Evolutionary conservation across 192 early-diverging fungal genomes (phyloP).

Genomic region (Rhizophagus clarus): DNA sequence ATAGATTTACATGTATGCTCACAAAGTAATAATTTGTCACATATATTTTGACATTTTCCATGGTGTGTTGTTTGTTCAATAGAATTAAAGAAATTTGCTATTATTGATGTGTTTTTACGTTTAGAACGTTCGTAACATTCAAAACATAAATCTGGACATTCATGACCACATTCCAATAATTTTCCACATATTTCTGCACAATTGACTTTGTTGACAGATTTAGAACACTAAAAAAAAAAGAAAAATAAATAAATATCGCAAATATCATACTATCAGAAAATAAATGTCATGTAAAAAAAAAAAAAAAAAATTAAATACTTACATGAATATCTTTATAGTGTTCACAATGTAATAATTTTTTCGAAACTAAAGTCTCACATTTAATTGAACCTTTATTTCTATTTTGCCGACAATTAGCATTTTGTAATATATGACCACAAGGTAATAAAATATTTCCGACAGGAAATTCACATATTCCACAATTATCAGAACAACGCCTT

Average conservation of each 20-base stretch:
- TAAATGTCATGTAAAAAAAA: too few relatives aligned
- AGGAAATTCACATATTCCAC: too few relatives aligned
- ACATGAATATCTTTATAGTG: conserved; percentile 35
- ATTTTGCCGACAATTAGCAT: too few relatives aligned
- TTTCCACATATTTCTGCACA: conserved; percentile 40
- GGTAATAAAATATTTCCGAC: too few relatives aligned
- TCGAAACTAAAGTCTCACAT: conserved; percentile 31
- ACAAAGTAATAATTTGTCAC: conserved; percentile 29
- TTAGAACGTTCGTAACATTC: conserved; percentile 35
- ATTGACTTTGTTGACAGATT: not conserved
- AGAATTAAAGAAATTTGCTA: not conserved
- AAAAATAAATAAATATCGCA: too few relatives aligned
- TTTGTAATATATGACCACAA: too few relatives aligned
- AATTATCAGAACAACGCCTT: too few relatives aligned
- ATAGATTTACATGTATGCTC: conserved; percentile 32
- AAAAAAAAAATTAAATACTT: not conserved
- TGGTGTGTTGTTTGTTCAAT: conserved; percentile 12
- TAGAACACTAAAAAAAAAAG: conserved; percentile 30
- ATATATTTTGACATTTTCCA: conserved; percentile 29
- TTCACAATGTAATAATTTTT: conserved; percentile 42
- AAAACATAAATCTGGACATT: conserved; percentile 42
- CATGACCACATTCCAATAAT: conserved; percentile 41
- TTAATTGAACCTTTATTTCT: conserved; percentile 5
- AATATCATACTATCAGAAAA: not conserved
- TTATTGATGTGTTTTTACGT: not conserved